Conservation (phyloP, 305 asterid genomes). For the Coffea humblotiana region DNA sequence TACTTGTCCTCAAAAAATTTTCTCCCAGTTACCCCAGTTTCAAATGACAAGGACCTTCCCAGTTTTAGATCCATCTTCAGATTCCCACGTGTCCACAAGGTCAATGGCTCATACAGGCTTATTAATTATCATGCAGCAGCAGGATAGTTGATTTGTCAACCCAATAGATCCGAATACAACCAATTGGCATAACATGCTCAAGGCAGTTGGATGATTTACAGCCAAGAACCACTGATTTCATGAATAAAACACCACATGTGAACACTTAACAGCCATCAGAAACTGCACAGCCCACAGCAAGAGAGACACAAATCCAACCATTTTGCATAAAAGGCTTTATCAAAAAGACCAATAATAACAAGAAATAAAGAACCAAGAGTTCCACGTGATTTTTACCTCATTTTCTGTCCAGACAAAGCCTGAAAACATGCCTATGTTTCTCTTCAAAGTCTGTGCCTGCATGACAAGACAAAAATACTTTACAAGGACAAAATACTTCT, state of each 20-base stretch:
- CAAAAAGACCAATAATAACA: not conserved
- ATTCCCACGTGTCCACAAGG: not conserved
- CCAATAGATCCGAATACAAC: not conserved
- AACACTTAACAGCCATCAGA: not conserved
- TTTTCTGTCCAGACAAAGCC: constrained; percentile 87
- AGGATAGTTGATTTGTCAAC: not conserved
- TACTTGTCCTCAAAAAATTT: not conserved
- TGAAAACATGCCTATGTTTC: constrained; percentile 87
- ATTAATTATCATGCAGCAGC: not conserved
- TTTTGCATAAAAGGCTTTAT: not conserved
- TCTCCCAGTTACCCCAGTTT: not conserved
- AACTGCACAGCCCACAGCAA: not conserved
- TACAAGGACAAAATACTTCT: not conserved
- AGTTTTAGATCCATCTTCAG: not conserved
- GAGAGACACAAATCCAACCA: not conserved
- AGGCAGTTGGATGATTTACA: not conserved
- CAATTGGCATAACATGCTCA: not conserved
- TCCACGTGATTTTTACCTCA: constrained; percentile 51
- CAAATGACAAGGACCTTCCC: not conserved
- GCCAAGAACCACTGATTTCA: not conserved
- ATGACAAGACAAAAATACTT: constrained; percentile 17
- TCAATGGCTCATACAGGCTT: not conserved
- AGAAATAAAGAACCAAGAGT: constrained; percentile 6
- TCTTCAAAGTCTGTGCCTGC: constrained; percentile 75
- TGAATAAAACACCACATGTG: not conserved